These are phyloP conservation scores for Kwoniella botswanensis DNA, from an alignment of 768 basidiomycete genomes.

Conservation along the genomic window DNA sequence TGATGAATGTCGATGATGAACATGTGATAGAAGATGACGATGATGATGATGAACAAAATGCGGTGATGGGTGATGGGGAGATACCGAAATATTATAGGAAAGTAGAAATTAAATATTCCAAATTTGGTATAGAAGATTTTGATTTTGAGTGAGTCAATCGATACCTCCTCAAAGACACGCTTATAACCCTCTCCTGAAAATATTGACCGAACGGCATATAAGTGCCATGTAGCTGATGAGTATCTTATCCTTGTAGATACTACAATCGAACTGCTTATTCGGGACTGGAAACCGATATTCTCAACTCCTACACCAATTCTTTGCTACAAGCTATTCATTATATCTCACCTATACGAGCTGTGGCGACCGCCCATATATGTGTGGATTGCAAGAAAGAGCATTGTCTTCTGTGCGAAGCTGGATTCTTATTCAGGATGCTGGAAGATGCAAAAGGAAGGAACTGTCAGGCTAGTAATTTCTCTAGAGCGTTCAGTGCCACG, in stretches of 20 bases:
- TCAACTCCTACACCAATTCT: conserved; percentile 95
- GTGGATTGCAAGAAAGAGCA: conserved; percentile 87
- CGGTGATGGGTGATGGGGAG: conserved; percentile 27
- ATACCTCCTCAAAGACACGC: background rate
- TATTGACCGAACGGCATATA: too few relatives aligned
- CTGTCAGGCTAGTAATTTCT: conserved; percentile 96
- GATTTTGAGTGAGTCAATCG: conserved; percentile 78
- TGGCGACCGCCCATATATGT: conserved; percentile 91
- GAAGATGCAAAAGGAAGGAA: conserved; percentile 93
- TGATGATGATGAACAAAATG: conserved; percentile 16
- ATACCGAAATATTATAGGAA: conserved; percentile 83
- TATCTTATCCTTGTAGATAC: conserved; percentile 64
- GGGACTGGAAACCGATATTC: conserved; percentile 93
- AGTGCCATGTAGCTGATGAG: too few relatives aligned
- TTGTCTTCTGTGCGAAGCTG: conserved; percentile 91
- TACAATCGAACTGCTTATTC: conserved; percentile 90
- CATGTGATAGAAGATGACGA: background rate
- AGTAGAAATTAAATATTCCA: conserved; percentile 97
- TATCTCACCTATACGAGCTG: conserved; percentile 70
- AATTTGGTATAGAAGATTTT: conserved; percentile 98
- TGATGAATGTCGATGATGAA: conserved; percentile 1
- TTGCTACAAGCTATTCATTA: conserved; percentile 91
- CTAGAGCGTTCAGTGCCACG: conserved; percentile 85
- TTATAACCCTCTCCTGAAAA: background rate
- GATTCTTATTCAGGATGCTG: conserved; percentile 92